Percentiles rank a stretch among this genome's conserved stretches.
Conservation (phyloP, 176 grass and related monocot genomes). For the Avena eriantha region DNA sequence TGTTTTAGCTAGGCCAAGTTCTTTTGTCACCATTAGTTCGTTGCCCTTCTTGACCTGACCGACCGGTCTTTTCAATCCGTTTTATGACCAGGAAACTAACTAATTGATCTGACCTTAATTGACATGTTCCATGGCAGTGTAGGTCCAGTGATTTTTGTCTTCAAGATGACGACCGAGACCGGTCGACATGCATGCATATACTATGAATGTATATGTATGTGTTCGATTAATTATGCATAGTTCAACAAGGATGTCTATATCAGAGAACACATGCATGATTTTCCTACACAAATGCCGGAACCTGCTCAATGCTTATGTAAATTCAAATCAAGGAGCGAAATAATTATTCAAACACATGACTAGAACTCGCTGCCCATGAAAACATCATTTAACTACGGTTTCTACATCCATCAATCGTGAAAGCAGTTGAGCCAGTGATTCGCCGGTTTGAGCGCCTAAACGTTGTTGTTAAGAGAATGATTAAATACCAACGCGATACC, state of each 20-base stretch:
- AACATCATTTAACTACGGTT: background rate
- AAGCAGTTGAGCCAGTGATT: background rate
- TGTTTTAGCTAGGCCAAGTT: constrained; percentile 20
- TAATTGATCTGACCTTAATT: background rate
- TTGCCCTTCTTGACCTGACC: constrained; percentile 12
- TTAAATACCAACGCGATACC: background rate
- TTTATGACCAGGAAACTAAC: background rate
- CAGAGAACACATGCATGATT: constrained; percentile 30
- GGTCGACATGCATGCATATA: constrained; percentile 11
- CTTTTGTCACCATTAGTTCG: constrained; percentile 1
- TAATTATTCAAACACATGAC: constrained; percentile 35
- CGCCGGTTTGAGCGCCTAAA: background rate
- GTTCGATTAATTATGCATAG: background rate
- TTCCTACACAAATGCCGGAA: constrained; percentile 1
- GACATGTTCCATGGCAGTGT: background rate
- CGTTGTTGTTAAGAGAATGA: background rate
- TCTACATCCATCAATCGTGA: too few species aligned
- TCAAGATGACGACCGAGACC: background rate
- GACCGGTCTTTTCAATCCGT: constrained; percentile 7
- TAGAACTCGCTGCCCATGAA: background rate
- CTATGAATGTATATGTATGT: background rate
- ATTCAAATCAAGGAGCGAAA: background rate
- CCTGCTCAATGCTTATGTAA: background rate
- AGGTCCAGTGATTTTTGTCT: background rate
- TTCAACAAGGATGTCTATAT: constrained; percentile 4